Evolutionary conservation across 495 filamentous ascomycete species (phyloP), one percentile per base, ranked within the genome.

Genomic region (Penicillium maclennaniae): DNA sequence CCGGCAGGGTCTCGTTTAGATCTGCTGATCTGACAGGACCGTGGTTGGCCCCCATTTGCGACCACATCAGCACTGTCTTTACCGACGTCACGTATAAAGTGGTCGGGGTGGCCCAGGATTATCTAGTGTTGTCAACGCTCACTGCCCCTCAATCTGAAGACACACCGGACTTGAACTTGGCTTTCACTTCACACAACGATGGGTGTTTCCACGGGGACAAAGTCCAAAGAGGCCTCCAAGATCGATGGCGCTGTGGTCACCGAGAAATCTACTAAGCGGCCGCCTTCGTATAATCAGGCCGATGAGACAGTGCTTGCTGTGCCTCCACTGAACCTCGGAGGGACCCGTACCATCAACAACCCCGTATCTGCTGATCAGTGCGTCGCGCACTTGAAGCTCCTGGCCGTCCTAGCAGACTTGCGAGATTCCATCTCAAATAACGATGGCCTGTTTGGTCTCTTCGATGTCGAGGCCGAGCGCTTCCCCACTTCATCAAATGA

Each of bases 341-440:
- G 42, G 0, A 12, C 37, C 3, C 12, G 17, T 6, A 28, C 27
- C 16, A 14, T 38, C 19, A 21, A 41, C 19, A 9, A 15, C 7
- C 52, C 48, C 4, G 43, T 64, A 21, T 56, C 50, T 7, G 46
- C 41, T 7, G 60, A 66, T 40, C 60, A 66, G 46, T 89, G 85
- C 58, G 75, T 91, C n/a, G 86, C 83, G 4, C 90, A 95, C 63
- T 76, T 95, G 15, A 90, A 88, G 68, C 71, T 95, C 6, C 77
- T 95, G 6, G 80, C 84, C 47, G 82, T 84, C 15, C 79, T 95
- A 49, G 76, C 87, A 53, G 71, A 73, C 23, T 68, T 95, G 45
- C 86, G 85, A 37, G 82, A 91, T 51, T 72, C 78, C 6, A 68
- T 91, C 23, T 80, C 80, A 4, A 84, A 80, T 34, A 79, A 63